Conservation (phyloP, 2,329 filamentous ascomycete species). For the Parasarocladium wereldwijsianum region DNA sequence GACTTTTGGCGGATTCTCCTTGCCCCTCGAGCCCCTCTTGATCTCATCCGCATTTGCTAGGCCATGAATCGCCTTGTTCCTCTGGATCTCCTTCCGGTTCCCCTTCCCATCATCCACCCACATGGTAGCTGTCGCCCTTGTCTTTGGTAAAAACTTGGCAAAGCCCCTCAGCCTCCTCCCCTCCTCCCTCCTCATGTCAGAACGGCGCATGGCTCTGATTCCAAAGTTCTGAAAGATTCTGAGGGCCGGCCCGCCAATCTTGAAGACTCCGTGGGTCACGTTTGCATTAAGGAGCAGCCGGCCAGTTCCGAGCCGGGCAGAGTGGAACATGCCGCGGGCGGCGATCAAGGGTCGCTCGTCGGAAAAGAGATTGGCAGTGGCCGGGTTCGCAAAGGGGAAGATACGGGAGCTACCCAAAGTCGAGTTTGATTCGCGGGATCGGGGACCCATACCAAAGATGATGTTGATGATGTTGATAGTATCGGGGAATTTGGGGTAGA, state of each 20-base stretch:
- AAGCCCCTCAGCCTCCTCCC: constrained; percentile 13
- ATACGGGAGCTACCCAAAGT: constrained; percentile 32
- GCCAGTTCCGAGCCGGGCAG: constrained; percentile 36
- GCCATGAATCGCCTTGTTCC: constrained; percentile 15
- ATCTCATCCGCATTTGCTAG: constrained; percentile 13
- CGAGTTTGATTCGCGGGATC: constrained; percentile 19
- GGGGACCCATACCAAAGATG: constrained; percentile 30
- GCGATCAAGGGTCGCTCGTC: constrained; percentile 20
- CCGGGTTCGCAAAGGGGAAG: constrained; percentile 24
- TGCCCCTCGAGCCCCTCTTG: constrained; percentile 5
- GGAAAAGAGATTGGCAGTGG: constrained; percentile 11
- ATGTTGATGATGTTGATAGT: constrained; percentile 36
- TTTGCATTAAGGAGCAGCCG: constrained; percentile 40
- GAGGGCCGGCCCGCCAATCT: constrained; percentile 19
- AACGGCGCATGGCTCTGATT: constrained; percentile 7
- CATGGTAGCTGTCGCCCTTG: constrained; percentile 20
- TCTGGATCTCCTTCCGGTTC: constrained; percentile 15
- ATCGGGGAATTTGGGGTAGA: constrained; percentile 33
- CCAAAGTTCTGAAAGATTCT: constrained; percentile 17
- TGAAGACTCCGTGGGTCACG: constrained; percentile 38
- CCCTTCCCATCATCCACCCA: constrained; percentile 15
- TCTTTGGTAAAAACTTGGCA: constrained; percentile 22
- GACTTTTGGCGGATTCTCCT: constrained; percentile 12
- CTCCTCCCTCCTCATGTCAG: constrained; percentile 4
- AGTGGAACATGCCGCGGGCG: constrained; percentile 40